A percentile compares a stretch with the other conserved stretches of the same genome.
These are phyloP conservation scores for Phytophthora megakarya DNA, from an alignment of 352 stramenopile genomes.

Conservation along the genomic window DNA sequence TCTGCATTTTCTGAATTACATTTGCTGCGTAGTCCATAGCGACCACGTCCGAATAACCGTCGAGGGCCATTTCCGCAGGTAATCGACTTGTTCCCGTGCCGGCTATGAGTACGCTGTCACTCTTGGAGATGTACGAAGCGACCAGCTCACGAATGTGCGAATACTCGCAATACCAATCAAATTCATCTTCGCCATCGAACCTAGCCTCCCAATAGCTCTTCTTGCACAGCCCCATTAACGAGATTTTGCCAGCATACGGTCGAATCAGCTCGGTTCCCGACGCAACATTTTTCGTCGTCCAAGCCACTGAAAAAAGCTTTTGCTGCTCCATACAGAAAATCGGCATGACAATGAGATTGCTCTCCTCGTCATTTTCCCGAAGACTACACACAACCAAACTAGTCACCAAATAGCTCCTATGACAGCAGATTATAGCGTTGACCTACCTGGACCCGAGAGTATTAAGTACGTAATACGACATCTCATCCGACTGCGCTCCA, in stretches of 20 bases:
- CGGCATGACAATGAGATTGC: slow-evolving; percentile 54
- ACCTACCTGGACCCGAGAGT: slow-evolving; percentile 42
- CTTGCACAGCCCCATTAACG: slow-evolving; percentile 60
- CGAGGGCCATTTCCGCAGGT: slow-evolving; percentile 50
- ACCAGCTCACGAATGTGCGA: slow-evolving; percentile 47
- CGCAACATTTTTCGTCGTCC: slow-evolving; percentile 39
- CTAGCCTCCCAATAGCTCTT: slow-evolving; percentile 63
- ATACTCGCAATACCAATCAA: slow-evolving; percentile 68
- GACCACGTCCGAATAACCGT: slow-evolving; percentile 51
- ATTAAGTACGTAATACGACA: slow-evolving; percentile 63
- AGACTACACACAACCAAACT: slow-evolving; percentile 34
- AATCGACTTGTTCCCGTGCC: slow-evolving; percentile 58
- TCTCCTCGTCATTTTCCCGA: slow-evolving; percentile 37
- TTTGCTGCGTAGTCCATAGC: slow-evolving; percentile 62
- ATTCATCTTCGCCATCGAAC: slow-evolving; percentile 56
- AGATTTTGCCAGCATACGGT: slow-evolving; percentile 55
- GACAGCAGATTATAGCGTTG: not conserved
- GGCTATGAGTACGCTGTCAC: slow-evolving; percentile 38
- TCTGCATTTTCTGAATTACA: slow-evolving; percentile 57
- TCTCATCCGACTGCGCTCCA: slow-evolving; percentile 39
- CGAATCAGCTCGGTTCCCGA: slow-evolving; percentile 42
- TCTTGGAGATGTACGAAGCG: slow-evolving; percentile 39
- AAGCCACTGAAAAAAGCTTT: slow-evolving; percentile 53
- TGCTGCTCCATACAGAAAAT: slow-evolving; percentile 54
- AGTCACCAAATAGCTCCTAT: slow-evolving; percentile 4